Conservation (phyloP, 1,284 basidiomycete genomes). For the Cronartium ribicola region DNA sequence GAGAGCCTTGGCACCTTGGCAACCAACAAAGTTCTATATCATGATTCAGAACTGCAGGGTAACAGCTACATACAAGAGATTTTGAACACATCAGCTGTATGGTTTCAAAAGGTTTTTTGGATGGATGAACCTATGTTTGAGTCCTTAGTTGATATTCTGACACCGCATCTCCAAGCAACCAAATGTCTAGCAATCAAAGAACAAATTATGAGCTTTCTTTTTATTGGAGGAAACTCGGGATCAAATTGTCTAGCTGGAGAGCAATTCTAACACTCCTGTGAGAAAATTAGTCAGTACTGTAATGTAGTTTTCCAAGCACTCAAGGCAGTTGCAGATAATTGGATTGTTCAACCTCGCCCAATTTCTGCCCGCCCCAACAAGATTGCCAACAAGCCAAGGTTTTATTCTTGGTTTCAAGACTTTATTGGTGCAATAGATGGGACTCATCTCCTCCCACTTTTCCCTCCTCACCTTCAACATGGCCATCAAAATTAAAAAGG, state of each 20-base stretch:
- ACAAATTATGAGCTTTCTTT: not conserved
- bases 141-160: not conserved
- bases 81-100: too few species aligned
- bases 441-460: conserved; percentile 51
- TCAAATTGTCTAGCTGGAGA: too few species aligned
- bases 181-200: not conserved
- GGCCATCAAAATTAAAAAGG: conserved; percentile 52
- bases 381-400: conserved; percentile 51
- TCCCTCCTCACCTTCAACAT: conserved; percentile 46
- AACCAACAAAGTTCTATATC: too few species aligned
- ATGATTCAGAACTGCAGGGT: too few species aligned
- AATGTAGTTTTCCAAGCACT: not conserved
- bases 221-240: too few species aligned
- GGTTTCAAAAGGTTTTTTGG: too few species aligned
- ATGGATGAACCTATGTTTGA: too few species aligned
- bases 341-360: conserved; percentile 8
- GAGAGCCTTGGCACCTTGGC: too few species aligned
- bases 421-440: conserved; percentile 55
- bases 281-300: not conserved
- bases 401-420: conserved; percentile 53
- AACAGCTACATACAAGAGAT: too few species aligned
- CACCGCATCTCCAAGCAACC: not conserved
- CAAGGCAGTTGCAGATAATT: not conserved
- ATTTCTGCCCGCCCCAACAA: conserved; percentile 17
- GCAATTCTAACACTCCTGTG: too few species aligned